A percentile compares a stretch with the other conserved stretches of the same genome.
These are phyloP conservation scores for Ganoderma lingzhi DNA, from an alignment of 1,284 basidiomycete species.

Conservation along the genomic window DNA sequence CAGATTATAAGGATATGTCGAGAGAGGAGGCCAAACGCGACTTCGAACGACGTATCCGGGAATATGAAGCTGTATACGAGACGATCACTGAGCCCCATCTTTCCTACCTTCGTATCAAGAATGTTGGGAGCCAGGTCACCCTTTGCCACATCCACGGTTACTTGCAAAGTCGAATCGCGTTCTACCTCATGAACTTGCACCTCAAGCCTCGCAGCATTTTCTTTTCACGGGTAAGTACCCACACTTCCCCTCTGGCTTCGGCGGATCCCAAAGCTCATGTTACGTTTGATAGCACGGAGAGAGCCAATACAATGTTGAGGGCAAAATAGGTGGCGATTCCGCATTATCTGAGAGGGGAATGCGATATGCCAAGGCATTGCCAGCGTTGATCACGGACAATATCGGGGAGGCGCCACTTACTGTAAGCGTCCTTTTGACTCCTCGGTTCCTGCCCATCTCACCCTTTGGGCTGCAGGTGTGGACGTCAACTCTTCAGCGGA, in stretches of 20 bases:
- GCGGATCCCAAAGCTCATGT: slow-evolving; percentile 20
- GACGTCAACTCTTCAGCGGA: slow-evolving; percentile 95
- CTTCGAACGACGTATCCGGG: slow-evolving; percentile 90
- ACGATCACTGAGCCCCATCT: slow-evolving; percentile 90
- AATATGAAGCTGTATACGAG: slow-evolving; percentile 97
- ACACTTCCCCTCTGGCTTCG: slow-evolving; percentile 4
- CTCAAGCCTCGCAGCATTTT: slow-evolving; percentile 97
- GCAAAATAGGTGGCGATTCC: slow-evolving; percentile 97
- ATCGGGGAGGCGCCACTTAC: slow-evolving; percentile 91
- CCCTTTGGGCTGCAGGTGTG: slow-evolving; percentile 67
- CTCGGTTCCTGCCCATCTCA: neutral
- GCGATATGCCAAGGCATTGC: slow-evolving; percentile 88
- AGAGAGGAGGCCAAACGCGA: slow-evolving; percentile 89
- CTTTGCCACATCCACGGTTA: slow-evolving; percentile 92
- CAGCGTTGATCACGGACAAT: slow-evolving; percentile 89
- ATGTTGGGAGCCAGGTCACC: slow-evolving; percentile 88
- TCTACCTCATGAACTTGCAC: slow-evolving; percentile 99
- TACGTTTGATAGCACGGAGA: slow-evolving; percentile 85
- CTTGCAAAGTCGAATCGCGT: slow-evolving; percentile 95
- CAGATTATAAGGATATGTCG: slow-evolving; percentile 94
- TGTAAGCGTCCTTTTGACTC: slow-evolving; percentile 50
- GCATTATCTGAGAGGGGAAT: slow-evolving; percentile 85
- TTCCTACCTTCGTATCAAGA: slow-evolving; percentile 87
- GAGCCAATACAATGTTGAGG: slow-evolving; percentile 96
- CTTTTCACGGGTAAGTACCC: slow-evolving; percentile 82